Evolutionary conservation across 2,329 filamentous ascomycete genomes (phyloP).

Genomic region (Coccinonectria pachysandricola): DNA sequence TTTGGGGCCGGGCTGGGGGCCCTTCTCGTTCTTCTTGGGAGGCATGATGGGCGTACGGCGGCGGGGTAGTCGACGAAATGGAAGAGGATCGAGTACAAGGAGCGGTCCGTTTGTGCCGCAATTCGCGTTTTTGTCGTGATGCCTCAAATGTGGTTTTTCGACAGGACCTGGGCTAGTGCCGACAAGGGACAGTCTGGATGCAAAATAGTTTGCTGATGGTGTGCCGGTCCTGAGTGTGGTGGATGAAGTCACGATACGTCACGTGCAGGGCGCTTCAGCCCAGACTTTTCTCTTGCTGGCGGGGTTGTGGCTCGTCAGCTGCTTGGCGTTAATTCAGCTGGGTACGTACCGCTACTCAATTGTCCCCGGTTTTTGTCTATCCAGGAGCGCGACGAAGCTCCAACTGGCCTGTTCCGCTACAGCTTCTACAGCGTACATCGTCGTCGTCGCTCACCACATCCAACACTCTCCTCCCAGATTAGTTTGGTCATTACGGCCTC

Average conservation of each 20-base stretch:
- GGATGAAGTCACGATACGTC: conserved; percentile 20
- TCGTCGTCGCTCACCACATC: conserved; percentile 6
- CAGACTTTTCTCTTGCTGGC: conserved; percentile 12
- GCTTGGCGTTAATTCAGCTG: neutral
- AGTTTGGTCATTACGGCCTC: too few species aligned
- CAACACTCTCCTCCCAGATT: conserved; percentile 2
- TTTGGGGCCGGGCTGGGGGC: conserved; percentile 42
- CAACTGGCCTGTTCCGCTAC: conserved; percentile 19
- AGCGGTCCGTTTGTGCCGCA: conserved; percentile 3
- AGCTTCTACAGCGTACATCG: too few species aligned
- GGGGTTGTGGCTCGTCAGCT: conserved; percentile 3
- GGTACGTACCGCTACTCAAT: conserved; percentile 13
- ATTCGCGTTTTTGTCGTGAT: conserved; percentile 1
- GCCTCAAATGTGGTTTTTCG: conserved; percentile 4
- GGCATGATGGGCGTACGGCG: conserved; percentile 48
- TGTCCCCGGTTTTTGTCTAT: conserved; percentile 5
- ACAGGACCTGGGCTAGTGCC: conserved; percentile 8
- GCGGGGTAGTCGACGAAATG: conserved; percentile 16
- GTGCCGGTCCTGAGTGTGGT: conserved; percentile 18
- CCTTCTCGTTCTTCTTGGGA: conserved; percentile 54
- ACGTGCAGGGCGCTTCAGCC: conserved; percentile 11
- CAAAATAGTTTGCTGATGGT: conserved; percentile 17
- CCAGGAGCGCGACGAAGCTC: conserved; percentile 11
- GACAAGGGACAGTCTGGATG: conserved; percentile 10
- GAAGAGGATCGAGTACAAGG: conserved; percentile 6